Percentiles rank a stretch among this genome's conserved stretches.
Conservation (phyloP, 2,329 filamentous ascomycete genomes). For the Zopfia rhizophila region DNA sequence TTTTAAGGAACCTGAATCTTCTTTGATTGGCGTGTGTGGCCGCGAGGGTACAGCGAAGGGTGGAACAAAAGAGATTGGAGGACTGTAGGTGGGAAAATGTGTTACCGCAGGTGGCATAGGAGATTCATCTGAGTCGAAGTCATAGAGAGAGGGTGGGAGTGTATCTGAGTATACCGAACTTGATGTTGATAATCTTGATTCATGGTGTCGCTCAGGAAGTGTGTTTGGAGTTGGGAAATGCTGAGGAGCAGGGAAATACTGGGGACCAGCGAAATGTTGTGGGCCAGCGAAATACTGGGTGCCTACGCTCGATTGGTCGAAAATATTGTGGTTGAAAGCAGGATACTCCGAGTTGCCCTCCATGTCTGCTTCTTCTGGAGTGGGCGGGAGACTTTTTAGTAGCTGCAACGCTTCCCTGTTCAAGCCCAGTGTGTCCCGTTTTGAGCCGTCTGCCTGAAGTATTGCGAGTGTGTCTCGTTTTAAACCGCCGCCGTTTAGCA, state of each 20-base stretch:
- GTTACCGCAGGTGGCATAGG: constrained; percentile 8
- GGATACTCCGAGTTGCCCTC: constrained; percentile 23
- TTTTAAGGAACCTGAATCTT: constrained; percentile 4
- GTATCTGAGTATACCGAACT: constrained; percentile 41
- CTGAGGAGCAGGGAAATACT: not conserved
- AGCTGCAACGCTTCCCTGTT: constrained; percentile 24
- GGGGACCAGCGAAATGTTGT: not conserved
- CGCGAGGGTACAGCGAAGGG: constrained; percentile 5
- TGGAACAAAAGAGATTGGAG: constrained; percentile 5
- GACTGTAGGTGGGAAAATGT: constrained; percentile 9
- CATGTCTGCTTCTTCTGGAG: constrained; percentile 19
- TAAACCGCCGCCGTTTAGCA: constrained; percentile 11
- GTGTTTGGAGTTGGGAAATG: constrained; percentile 17
- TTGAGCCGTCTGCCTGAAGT: constrained; percentile 23
- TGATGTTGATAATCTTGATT: constrained; percentile 35
- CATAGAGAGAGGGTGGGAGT: constrained; percentile 34
- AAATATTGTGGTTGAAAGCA: constrained; percentile 29
- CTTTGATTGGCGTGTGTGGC: constrained; percentile 16
- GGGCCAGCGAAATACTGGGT: not conserved
- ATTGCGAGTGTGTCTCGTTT: constrained; percentile 35
- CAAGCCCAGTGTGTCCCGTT: constrained; percentile 17
- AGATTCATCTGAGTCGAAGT: constrained; percentile 37
- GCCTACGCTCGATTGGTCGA: constrained; percentile 15
- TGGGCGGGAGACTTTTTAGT: constrained; percentile 21
- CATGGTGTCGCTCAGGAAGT: constrained; percentile 18